Conservation (phyloP, 2,329 filamentous ascomycete species). For the Apiospora malaysiana region DNA sequence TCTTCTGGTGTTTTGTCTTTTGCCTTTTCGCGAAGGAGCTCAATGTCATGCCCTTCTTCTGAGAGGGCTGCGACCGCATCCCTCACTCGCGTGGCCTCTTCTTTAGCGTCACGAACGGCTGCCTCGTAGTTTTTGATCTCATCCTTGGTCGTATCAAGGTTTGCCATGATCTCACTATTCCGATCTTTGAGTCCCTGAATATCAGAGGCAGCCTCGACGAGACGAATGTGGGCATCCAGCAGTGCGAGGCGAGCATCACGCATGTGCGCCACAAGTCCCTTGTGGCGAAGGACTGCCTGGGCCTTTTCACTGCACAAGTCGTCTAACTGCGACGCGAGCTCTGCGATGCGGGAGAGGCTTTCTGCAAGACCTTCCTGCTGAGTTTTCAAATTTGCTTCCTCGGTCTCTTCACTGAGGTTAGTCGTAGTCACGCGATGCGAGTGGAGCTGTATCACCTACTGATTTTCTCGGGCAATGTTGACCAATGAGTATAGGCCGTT, state of each 20-base stretch:
- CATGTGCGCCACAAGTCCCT: constrained; percentile 67
- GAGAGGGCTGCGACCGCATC: constrained; percentile 42
- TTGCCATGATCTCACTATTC: constrained; percentile 63
- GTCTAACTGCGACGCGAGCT: constrained; percentile 62
- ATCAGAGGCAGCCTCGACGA: constrained; percentile 86
- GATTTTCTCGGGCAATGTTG: constrained; percentile 73
- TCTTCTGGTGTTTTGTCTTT: constrained; percentile 62
- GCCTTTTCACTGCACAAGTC: constrained; percentile 61
- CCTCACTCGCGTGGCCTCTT: constrained; percentile 44
- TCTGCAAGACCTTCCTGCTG: constrained; percentile 40
- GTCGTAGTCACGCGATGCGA: neutral
- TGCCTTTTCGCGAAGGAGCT: constrained; percentile 50
- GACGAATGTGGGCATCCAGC: constrained; percentile 71
- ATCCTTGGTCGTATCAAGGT: constrained; percentile 53
- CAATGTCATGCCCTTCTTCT: constrained; percentile 43
- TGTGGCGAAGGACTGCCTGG: constrained; percentile 55
- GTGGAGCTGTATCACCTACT: constrained; percentile 51
- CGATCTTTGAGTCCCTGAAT: constrained; percentile 69
- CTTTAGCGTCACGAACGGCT: constrained; percentile 43
- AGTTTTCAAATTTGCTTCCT: constrained; percentile 42
- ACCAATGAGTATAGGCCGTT: constrained; percentile 67
- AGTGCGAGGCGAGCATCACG: constrained; percentile 66
- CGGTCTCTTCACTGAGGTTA: neutral
- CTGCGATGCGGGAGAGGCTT: constrained; percentile 51
- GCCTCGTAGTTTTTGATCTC: constrained; percentile 47